A percentile compares a stretch with the other conserved stretches of the same genome.
phyloP scores from a whole-genome alignment of 2,329 filamentous ascomycete genomes.

The Nigrograna mackinnonii region DNA sequence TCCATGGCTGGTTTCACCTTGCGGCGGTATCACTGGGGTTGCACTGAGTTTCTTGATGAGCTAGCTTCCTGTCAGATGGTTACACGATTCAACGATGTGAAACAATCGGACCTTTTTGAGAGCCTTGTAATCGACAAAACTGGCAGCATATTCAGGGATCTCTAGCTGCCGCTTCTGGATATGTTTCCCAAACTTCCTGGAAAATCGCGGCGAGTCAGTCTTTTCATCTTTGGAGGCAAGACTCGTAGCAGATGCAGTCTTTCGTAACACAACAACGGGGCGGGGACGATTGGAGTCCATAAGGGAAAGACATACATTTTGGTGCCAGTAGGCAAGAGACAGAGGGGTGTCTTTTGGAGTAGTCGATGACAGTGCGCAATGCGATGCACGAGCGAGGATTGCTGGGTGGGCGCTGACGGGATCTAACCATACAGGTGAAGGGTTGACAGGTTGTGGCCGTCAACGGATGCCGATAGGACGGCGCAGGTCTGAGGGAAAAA shows the following conservation, averaged over 20 bases:
- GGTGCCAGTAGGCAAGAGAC: conserved; percentile 25
- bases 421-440: conserved; percentile 37
- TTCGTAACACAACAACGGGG: conserved; percentile 31
- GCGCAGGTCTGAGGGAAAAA: conserved; percentile 10
- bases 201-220: conserved; percentile 41
- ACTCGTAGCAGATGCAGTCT: conserved; percentile 38
- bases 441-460: conserved; percentile 29
- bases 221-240: conserved; percentile 40
- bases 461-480: conserved; percentile 29
- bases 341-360: conserved; percentile 18
- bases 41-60: conserved; percentile 98
- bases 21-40: conserved; percentile 80
- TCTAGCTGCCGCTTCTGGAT: conserved; percentile 99
- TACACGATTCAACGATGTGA: conserved; percentile 13
- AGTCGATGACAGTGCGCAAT: conserved; percentile 23
- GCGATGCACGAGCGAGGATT: conserved; percentile 34
- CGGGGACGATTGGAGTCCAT: conserved; percentile 37
- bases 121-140: conserved; percentile 99
- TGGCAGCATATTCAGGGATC: conserved; percentile 97
- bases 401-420: conserved; percentile 21
- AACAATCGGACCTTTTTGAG: conserved; percentile 90
- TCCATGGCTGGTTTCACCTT: conserved; percentile 61
- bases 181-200: conserved; percentile 99
- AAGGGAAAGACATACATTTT: conserved; percentile 42
- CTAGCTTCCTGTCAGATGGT: conserved; percentile 60